Evolutionary conservation across 2,329 filamentous ascomycete genomes (phyloP).

Genomic region (Colletotrichum lindemuthianum): DNA sequence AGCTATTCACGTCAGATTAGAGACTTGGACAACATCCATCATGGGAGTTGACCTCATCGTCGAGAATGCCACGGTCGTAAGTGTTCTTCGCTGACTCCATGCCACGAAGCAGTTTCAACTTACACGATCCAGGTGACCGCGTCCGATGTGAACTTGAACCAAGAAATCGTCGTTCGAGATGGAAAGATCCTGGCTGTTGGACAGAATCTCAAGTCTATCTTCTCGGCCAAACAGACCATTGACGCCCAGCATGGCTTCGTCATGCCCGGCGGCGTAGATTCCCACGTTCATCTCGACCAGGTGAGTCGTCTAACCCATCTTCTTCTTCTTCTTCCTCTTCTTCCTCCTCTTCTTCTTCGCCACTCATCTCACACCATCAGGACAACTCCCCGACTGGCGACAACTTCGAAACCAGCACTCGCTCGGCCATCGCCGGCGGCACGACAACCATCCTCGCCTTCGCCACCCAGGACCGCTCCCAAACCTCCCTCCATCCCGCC

Average conservation of each 20-base stretch:
- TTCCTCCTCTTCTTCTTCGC: slow-evolving; percentile 45
- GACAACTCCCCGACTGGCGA: slow-evolving; percentile 39
- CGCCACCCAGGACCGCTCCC: slow-evolving; percentile 60
- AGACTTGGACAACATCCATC: no score
- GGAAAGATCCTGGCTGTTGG: slow-evolving; percentile 26
- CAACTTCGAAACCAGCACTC: slow-evolving; percentile 55
- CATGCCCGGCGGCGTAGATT: slow-evolving; percentile 51
- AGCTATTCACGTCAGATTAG: no score
- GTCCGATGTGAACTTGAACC: slow-evolving; percentile 16
- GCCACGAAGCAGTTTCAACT: neutral
- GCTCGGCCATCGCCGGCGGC: slow-evolving; percentile 66
- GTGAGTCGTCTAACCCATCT: slow-evolving; percentile 36
- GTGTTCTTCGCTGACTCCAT: neutral
- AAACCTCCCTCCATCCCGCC: slow-evolving; percentile 55
- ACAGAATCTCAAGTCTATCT: slow-evolving; percentile 9
- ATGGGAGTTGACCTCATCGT: slow-evolving; percentile 30
- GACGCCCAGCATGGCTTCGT: slow-evolving; percentile 27
- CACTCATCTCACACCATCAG: slow-evolving; percentile 36
- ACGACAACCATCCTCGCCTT: slow-evolving; percentile 69
- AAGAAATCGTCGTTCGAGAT: slow-evolving; percentile 24
- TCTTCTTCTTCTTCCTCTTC: no score
- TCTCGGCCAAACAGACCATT: slow-evolving; percentile 6
- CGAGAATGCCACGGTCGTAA: slow-evolving; percentile 27
- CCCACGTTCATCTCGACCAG: slow-evolving; percentile 53
- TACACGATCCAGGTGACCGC: slow-evolving; percentile 16